These are phyloP conservation scores for Trifolium subterraneum DNA, from an alignment of 306 rosid species.

Conservation along the genomic window DNA sequence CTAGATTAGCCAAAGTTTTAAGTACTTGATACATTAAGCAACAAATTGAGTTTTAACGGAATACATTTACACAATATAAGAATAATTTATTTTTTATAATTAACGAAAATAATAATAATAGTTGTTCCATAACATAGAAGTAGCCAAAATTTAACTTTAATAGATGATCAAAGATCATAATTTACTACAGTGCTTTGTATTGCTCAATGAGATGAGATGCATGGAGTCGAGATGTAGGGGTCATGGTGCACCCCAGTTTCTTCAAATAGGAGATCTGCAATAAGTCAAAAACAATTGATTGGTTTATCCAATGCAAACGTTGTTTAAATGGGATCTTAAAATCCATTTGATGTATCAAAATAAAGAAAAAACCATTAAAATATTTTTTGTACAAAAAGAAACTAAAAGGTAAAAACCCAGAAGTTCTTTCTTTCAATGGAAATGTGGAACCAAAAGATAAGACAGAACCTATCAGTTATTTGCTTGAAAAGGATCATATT, in stretches of 20 bases:
- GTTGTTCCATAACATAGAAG: background rate
- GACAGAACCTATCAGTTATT: background rate
- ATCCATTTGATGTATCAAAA: no score
- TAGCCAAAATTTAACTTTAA: constrained; percentile 6
- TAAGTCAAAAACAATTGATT: constrained; percentile 1
- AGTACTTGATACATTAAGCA: background rate
- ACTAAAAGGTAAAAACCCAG: background rate
- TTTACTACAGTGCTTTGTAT: constrained; percentile 72
- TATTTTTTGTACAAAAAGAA: no score
- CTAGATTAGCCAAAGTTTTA: background rate
- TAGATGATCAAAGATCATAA: background rate
- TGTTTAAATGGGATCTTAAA: no score
- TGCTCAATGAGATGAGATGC: constrained; percentile 94
- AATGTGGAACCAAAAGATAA: background rate
- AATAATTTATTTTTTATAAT: background rate
- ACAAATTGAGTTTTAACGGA: background rate
- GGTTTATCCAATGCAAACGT: background rate
- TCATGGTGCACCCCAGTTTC: constrained; percentile 79
- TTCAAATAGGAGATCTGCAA: constrained; percentile 84
- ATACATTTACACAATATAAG: constrained; percentile 2
- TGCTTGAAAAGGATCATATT: background rate
- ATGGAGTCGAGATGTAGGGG: constrained; percentile 86
- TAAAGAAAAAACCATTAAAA: background rate
- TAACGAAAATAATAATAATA: background rate
- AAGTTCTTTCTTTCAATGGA: background rate